A percentile compares a stretch with the other conserved stretches of the same genome.
Conservation (phyloP, 257 asterid species). For the Solanum sejunctum region DNA sequence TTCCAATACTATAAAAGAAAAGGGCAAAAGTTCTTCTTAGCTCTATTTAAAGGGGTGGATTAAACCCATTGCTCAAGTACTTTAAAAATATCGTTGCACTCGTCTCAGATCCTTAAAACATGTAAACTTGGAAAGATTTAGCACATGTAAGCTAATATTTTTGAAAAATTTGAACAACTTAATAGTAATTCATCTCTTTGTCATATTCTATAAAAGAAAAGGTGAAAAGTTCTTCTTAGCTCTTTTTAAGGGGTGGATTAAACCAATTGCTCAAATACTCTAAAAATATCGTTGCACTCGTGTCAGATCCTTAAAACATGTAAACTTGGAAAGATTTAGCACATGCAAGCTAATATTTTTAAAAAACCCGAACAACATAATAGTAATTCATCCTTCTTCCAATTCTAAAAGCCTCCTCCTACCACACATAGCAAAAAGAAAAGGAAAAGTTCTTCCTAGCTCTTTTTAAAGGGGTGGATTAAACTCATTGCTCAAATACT, state of each 20-base stretch:
- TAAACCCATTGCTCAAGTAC: not conserved
- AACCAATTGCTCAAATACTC: no score
- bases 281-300: no score
- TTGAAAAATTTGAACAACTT: not conserved
- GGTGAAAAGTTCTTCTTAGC: not conserved
- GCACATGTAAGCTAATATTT: no score
- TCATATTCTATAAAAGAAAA: not conserved
- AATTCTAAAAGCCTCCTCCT: no score
- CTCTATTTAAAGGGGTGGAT: not conserved
- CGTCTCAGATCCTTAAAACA: not conserved
- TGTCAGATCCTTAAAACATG: no score
- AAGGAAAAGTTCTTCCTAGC: not conserved
- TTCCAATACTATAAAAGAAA: not conserved
- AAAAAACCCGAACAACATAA: not conserved
- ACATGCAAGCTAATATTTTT: rapidly evolving
- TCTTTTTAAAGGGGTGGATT: no score
- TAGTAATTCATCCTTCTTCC: not conserved
- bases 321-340: no score
- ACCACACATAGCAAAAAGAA: not conserved
- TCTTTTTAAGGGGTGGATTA: no score
- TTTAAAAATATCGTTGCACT: not conserved
- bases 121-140: not conserved
- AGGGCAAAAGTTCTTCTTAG: not conserved
- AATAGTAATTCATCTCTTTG: not conserved
- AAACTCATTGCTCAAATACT: not conserved